phyloP scores from a whole-genome alignment of 345 rosid genomes.

The Euphorbia peplus region DNA sequence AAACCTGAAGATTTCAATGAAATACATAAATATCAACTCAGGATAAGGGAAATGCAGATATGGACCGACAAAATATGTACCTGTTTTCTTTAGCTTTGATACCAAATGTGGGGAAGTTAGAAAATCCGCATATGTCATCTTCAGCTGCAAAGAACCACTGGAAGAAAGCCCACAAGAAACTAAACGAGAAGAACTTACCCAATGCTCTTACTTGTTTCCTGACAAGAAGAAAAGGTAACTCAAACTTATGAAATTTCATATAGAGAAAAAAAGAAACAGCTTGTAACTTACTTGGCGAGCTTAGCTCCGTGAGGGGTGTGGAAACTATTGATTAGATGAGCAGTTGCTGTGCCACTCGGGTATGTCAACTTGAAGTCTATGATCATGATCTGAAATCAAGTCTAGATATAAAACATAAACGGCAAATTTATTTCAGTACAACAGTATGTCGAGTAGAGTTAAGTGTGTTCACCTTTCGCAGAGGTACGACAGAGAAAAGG shows the following conservation, averaged over 20 bases:
- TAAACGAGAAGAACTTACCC: conserved; percentile 11
- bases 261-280: not conserved
- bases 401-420: not conserved
- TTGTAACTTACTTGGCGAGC: conserved; percentile 6
- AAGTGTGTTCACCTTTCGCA: not conserved
- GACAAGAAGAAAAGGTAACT: not conserved
- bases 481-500: conserved; percentile 14
- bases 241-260: not conserved
- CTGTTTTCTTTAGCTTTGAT: conserved; percentile 10
- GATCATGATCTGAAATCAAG: conserved; percentile 6
- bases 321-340: conserved; percentile 10
- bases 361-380: conserved; percentile 11
- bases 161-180: conserved; percentile 14
- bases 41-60: not conserved
- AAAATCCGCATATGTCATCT: conserved; percentile 1
- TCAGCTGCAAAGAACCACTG: conserved; percentile 6
- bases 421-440: not conserved
- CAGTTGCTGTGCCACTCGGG: conserved; percentile 15
- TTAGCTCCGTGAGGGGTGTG: conserved; percentile 13
- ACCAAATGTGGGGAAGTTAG: conserved; percentile 12
- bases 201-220: conserved; percentile 11
- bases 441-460: not conserved
- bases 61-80: not conserved
- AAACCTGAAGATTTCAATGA: not conserved
- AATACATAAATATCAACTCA: not conserved